Evolutionary conservation across 2,329 filamentous ascomycete species (phyloP), one percentile per base, ranked within the genome.

Genomic region (Lecanicillium sp.): DNA sequence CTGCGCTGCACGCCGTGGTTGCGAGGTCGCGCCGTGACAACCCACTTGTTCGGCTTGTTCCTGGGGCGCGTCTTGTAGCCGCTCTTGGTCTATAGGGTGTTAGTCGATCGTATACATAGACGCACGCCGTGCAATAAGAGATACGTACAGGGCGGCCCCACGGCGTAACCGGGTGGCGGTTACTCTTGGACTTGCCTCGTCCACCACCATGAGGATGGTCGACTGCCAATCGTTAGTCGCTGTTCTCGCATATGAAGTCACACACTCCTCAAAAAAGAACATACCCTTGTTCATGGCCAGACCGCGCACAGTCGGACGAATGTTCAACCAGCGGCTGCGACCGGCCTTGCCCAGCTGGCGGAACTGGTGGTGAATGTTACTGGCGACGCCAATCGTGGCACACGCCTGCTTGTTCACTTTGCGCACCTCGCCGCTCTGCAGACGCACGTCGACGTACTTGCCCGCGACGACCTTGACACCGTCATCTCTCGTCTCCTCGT

Each of bases 151-250:
- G 91, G 64, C 83, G 85, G 65, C 94, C 93, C 93, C 94, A 98
- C 51, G 93, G 93, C 71, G 89, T 95, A 59, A 93, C 89, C 27
- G 94, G 93, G 64, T 95, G 78, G 52, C 90, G 83, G 65, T 96
- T 95, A 81, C 93, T 90, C 87, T 98, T 98, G 50, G 90, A 96
- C 74, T 98, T 98, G 74, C 93, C 93, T 77, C 94, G 83, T 70
- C 93, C 93, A 86, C 93, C 93, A 79, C 93, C 93, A 68, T 98
- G 93, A 62, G 93, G 93, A 77, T 98, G 93, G 63, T 98, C 93
- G 60, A 83, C 87, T 82, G 60, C 37, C 52, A 43, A 24, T 38
- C 15, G 49, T 61, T 41, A 59, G 49, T 41, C 11, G 11, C 5
- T 20, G 8, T 9, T 20, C 30, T 23, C 27, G 14, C 14, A 15